A percentile compares a stretch with the other conserved stretches of the same genome.
Evolutionary conservation across 306 rosid genomes (phyloP).

Genomic region (Senna siamea): DNA sequence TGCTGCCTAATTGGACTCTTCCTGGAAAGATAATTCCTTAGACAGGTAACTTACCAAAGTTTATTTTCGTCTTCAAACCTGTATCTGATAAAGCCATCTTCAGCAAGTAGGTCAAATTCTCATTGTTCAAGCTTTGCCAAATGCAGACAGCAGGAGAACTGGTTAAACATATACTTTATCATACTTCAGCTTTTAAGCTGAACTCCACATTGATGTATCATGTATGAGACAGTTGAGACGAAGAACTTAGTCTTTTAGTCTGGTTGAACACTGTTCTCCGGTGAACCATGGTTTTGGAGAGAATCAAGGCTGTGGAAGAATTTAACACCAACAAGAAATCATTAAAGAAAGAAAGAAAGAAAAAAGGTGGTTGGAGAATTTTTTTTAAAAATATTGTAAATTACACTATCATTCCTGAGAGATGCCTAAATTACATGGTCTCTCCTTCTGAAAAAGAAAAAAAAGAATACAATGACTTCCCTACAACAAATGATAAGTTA

Average conservation of each 20-base stretch:
- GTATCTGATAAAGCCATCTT: conserved; percentile 20
- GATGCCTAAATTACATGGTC: too few species aligned
- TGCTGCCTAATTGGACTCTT: conserved; percentile 20
- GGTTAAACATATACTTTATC: conserved; percentile 10
- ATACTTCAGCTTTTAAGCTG: conserved; percentile 1
- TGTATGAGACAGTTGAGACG: conserved; percentile 14
- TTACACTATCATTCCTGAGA: too few species aligned
- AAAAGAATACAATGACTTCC: too few species aligned
- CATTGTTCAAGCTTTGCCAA: background rate
- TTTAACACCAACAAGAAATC: conserved; percentile 28
- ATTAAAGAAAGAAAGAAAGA: conserved; percentile 11
- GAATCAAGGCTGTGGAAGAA: conserved; percentile 63
- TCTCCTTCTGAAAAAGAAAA: too few species aligned
- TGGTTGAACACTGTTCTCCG: conserved; percentile 29
- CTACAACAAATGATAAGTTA: too few species aligned
- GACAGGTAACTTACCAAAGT: conserved; percentile 28
- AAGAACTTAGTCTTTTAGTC: conserved; percentile 32
- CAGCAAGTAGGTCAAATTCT: background rate
- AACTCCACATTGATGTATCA: conserved; percentile 34
- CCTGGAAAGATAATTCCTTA: conserved; percentile 27
- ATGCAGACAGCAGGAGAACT: background rate
- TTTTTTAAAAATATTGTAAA: background rate
- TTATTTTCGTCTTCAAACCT: conserved; percentile 35
- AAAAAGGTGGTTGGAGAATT: conserved; percentile 31
- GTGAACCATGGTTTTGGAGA: conserved; percentile 48